Evolutionary conservation across 2,329 filamentous ascomycete species (phyloP), one percentile per base, ranked within the genome.

Genomic region (Fusarium continuum): DNA sequence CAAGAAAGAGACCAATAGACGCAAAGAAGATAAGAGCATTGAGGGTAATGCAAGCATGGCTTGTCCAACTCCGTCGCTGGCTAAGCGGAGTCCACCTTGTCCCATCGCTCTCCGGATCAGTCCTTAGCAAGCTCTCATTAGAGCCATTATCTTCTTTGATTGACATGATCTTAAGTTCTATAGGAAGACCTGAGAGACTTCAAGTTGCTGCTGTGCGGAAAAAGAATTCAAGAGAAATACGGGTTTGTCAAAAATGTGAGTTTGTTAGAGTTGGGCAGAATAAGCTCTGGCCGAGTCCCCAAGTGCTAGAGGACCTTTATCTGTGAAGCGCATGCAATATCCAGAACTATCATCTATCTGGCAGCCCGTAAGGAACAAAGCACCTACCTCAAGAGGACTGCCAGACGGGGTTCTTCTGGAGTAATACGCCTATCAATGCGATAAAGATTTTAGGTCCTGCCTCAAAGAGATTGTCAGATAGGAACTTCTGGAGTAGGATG

Each of bases 81-180:
- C 5, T 46, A 4, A 19, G 16, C 2, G 9, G 38, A n/a, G 53
- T 14, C 53, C 53, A 55, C 1, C 32, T 8, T 3, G 25, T 17
- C 5, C 4, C 8, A 2, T 38, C 53, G 5, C 31, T 46, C 2
- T 45, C 48, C 3, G 10, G 9, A 3, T 54, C 38, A 8, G 22
- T 19, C 1, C 26, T 22, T 0, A 55, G 16, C 2, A 55, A 16
- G 5, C 53, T 46, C 38, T 55, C 53, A 28, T 39, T 29, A 4
- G 38, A 55, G 2, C 48, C 38, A 8, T 20, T 17, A 9, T 55
- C 20, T 5, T 54, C 49, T 13, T 54, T 39, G 22, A 19, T 38
- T 1, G 20, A n/a, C 48, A 55, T 55, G 8, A 7, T 25, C 0
- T 55, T 4, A n/a, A 8, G 1, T 23, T 22, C 14, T 4, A 11